Conservation (phyloP, 2,329 filamentous ascomycete species). For the Paecilomyces sp. region DNA sequence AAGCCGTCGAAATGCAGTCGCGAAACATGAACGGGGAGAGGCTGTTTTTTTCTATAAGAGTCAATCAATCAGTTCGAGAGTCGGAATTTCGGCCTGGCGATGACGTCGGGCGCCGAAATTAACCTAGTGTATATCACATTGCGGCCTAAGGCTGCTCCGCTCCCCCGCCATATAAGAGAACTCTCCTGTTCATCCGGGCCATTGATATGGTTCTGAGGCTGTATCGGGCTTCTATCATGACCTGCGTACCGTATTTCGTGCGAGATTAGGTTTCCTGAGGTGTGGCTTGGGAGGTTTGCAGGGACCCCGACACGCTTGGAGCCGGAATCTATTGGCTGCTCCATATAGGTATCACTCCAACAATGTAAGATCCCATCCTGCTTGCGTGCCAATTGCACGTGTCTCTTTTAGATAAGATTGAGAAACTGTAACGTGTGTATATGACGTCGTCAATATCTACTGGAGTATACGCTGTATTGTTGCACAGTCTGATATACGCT, state of each 20-base stretch:
- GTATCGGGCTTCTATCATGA: not conserved
- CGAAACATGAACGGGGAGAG: not conserved
- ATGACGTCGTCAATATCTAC: too few relatives aligned
- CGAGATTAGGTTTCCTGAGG: not conserved
- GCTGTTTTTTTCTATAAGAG: not conserved
- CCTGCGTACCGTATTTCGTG: not conserved
- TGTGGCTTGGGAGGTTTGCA: too few relatives aligned
- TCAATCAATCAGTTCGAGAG: too few relatives aligned
- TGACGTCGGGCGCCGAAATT: not conserved
- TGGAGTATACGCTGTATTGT: too few relatives aligned
- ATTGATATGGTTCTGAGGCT: not conserved
- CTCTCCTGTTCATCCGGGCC: not conserved
- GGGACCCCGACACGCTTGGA: too few relatives aligned
- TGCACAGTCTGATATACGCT: too few relatives aligned
- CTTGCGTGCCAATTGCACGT: too few relatives aligned
- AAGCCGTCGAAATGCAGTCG: not conserved
- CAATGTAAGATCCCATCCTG: too few relatives aligned
- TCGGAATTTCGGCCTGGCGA: not conserved
- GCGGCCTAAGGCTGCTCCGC: not conserved
- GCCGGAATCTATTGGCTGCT: too few relatives aligned
- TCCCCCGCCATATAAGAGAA: not conserved
- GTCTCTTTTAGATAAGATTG: too few relatives aligned
- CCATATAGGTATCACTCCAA: too few relatives aligned
- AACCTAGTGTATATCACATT: not conserved
- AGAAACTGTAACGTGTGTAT: too few relatives aligned